Percentiles rank a stretch among this genome's conserved stretches.
These are phyloP conservation scores for Yamadazyma scolyti DNA, from an alignment of 805 yeast genomes.

Conservation along the genomic window DNA sequence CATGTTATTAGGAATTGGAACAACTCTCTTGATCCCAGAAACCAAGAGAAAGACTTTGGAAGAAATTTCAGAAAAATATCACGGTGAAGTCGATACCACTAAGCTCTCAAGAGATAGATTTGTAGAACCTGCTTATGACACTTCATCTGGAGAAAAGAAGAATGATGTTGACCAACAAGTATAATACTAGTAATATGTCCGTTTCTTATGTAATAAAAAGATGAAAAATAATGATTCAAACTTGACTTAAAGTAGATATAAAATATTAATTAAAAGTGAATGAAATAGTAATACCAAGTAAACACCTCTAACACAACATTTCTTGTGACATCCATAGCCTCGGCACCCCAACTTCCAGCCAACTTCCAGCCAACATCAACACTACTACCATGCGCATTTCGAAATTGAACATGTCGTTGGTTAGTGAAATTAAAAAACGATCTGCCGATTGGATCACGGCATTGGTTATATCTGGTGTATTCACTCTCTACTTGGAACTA, in stretches of 20 bases:
- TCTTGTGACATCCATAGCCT: too few relatives aligned
- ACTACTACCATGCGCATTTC: too few relatives aligned
- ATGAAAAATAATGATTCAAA: too few relatives aligned
- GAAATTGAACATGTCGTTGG: too few relatives aligned
- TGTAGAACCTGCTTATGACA: constrained; percentile 12
- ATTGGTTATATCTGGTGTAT: constrained; percentile 12
- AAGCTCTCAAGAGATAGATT: constrained; percentile 38
- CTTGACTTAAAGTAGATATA: too few relatives aligned
- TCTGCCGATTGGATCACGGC: constrained; percentile 24
- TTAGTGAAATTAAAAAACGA: constrained; percentile 13
- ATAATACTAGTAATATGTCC: neutral
- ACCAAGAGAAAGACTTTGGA: constrained; percentile 90
- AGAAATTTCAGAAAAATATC: constrained; percentile 74
- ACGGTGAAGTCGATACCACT: constrained; percentile 65
- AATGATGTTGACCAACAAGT: constrained; percentile 6
- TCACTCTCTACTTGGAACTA: constrained; percentile 19
- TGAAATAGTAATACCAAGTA: too few relatives aligned
- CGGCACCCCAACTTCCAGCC: too few relatives aligned
- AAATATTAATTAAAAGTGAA: too few relatives aligned
- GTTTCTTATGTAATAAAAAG: neutral
- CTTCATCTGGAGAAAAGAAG: constrained; percentile 11
- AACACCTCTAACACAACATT: too few relatives aligned
- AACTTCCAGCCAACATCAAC: too few relatives aligned
- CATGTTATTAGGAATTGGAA: constrained; percentile 75
- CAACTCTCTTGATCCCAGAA: constrained; percentile 75